Percentiles rank a stretch among this genome's conserved stretches.
These are phyloP conservation scores for Scedosporium apiospermum DNA, from an alignment of 2,329 filamentous ascomycete species.

Conservation along the genomic window DNA sequence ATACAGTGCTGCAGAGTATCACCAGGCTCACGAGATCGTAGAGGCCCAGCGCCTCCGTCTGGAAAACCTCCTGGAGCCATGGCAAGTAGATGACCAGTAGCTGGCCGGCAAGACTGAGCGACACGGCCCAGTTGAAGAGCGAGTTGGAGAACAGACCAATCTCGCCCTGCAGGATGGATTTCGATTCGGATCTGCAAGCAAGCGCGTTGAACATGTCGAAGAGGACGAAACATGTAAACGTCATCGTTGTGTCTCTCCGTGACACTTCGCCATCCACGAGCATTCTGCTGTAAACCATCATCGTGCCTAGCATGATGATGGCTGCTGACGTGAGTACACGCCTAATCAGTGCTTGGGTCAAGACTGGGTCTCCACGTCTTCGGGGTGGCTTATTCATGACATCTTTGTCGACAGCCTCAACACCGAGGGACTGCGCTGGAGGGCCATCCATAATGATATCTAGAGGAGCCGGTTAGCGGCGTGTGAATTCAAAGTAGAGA, in stretches of 20 bases:
- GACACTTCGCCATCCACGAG: conserved; percentile 70
- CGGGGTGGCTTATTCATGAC: conserved; percentile 87
- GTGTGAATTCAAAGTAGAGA: no score
- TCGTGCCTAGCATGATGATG: conserved; percentile 87
- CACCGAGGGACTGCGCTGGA: conserved; percentile 90
- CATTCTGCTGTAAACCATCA: conserved; percentile 88
- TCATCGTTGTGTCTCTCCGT: conserved; percentile 96
- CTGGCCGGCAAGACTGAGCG: conserved; percentile 76
- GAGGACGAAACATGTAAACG: conserved; percentile 95
- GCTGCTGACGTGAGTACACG: conserved; percentile 80
- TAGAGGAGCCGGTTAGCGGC: conserved; percentile 26
- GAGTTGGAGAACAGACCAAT: conserved; percentile 75
- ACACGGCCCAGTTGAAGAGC: conserved; percentile 94
- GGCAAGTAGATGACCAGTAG: conserved; percentile 90
- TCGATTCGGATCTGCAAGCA: conserved; percentile 82
- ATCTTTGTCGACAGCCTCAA: conserved; percentile 87
- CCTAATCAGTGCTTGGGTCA: conserved; percentile 73
- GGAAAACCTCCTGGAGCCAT: conserved; percentile 87
- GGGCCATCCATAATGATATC: conserved; percentile 99
- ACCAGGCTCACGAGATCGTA: conserved; percentile 66
- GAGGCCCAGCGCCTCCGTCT: conserved; percentile 76
- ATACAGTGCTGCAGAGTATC: conserved; percentile 75
- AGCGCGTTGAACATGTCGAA: conserved; percentile 99
- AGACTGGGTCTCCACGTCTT: conserved; percentile 75
- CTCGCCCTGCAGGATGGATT: conserved; percentile 81